A percentile compares a stretch with the other conserved stretches of the same genome.
Evolutionary conservation across 352 stramenopile species (phyloP).

Genomic region (Phytophthora cactorum): DNA sequence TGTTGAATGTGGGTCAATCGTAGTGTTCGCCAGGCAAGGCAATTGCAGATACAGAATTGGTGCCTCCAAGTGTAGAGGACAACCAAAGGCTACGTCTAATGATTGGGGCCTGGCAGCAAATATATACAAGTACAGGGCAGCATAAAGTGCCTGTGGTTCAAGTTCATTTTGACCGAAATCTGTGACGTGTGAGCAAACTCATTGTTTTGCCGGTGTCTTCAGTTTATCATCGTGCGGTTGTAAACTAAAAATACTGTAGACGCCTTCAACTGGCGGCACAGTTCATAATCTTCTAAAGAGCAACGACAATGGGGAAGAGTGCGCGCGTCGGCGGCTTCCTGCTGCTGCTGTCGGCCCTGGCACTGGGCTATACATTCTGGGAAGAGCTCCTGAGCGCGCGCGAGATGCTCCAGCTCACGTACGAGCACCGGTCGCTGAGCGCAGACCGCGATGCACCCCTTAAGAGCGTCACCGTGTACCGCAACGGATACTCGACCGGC

Average conservation of each 20-base stretch:
- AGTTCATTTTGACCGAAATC: constrained; percentile 4
- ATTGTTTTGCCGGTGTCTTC: not conserved
- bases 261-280: constrained; percentile 14
- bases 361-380: constrained; percentile 61
- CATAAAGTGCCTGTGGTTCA: not conserved
- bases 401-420: constrained; percentile 73
- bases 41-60: constrained; percentile 9
- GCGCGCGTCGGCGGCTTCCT: constrained; percentile 49
- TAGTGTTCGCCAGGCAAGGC: constrained; percentile 26
- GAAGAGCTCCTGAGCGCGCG: constrained; percentile 43
- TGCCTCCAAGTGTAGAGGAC: constrained; percentile 17
- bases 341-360: constrained; percentile 46
- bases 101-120: constrained; percentile 23
- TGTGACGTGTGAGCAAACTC: constrained; percentile 17
- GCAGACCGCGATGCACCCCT: constrained; percentile 36
- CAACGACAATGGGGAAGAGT: constrained; percentile 56
- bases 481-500: constrained; percentile 81
- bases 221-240: constrained; percentile 25
- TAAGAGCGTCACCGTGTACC: constrained; percentile 81
- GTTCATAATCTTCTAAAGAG: constrained; percentile 13
- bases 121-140: constrained; percentile 18
- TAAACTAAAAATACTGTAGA: not conserved
- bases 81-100: constrained; percentile 4
- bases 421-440: constrained; percentile 59
- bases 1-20: constrained; percentile 27